These are phyloP conservation scores for Discostella stelligera DNA, from an alignment of 352 stramenopile genomes.

Conservation along the genomic window DNA sequence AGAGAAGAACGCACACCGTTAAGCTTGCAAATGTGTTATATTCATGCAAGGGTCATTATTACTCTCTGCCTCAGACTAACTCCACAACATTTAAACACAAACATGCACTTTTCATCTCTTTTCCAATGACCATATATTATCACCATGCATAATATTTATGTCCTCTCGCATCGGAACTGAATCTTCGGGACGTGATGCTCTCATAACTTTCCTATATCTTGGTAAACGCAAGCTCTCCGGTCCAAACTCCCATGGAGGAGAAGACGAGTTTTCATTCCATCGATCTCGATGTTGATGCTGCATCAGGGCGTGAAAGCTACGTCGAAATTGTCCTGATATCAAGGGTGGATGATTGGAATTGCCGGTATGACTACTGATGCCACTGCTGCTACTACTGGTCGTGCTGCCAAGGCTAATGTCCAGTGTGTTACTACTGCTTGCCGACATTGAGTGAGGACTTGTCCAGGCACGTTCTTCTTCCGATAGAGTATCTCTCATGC, in stretches of 20 bases:
- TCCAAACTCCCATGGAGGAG: constrained; percentile 46
- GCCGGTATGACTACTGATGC: not conserved
- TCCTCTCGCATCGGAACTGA: not conserved
- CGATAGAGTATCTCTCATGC: constrained; percentile 25
- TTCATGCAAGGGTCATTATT: too few relatives aligned
- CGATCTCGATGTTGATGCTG: not conserved
- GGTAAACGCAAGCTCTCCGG: constrained; percentile 45
- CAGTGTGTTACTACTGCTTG: not conserved
- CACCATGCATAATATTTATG: not conserved
- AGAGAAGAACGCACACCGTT: too few relatives aligned
- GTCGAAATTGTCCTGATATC: constrained; percentile 16
- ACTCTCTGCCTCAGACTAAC: too few relatives aligned
- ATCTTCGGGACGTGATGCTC: not conserved
- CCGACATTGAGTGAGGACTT: not conserved
- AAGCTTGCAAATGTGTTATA: too few relatives aligned
- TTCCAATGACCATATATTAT: not conserved
- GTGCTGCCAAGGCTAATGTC: not conserved
- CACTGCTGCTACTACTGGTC: not conserved
- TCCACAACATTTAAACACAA: too few relatives aligned
- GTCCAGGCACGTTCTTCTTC: constrained; percentile 23
- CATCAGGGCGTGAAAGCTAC: constrained; percentile 24
- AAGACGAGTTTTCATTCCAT: not conserved
- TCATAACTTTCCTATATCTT: constrained; percentile 23
- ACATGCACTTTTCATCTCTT: too few relatives aligned
- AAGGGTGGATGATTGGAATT: not conserved